Evolutionary conservation across 768 basidiomycete genomes (phyloP).

Genomic region (Leccinum subgranulosum): DNA sequence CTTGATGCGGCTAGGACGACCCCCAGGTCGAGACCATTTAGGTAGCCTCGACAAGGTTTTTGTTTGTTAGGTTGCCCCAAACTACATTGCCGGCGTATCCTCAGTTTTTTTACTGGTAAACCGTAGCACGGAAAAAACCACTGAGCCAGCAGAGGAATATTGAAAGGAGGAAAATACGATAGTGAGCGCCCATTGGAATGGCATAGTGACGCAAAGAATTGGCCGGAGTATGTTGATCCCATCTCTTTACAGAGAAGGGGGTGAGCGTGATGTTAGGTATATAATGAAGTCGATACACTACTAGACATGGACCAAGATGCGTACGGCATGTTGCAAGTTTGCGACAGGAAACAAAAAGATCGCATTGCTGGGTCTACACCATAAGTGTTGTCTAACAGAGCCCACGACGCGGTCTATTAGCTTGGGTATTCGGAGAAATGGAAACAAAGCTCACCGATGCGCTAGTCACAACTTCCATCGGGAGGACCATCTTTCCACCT

Average conservation of each 20-base stretch:
- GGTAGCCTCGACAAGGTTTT: neutral
- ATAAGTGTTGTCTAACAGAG: neutral
- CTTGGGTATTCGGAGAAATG: neutral
- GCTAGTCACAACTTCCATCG: constrained; percentile 85
- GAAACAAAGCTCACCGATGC: constrained; percentile 6
- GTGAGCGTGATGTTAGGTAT: neutral
- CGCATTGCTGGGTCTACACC: neutral
- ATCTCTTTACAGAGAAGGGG: neutral
- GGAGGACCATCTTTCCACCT: constrained; percentile 89
- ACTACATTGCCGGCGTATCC: neutral
- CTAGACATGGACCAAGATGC: neutral
- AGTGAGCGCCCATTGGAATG: neutral
- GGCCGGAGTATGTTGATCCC: neutral
- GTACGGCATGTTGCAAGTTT: neutral
- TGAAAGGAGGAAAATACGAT: neutral
- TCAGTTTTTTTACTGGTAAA: neutral
- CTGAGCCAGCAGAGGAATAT: neutral
- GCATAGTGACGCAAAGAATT: neutral
- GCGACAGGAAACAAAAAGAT: neutral
- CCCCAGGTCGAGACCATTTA: neutral
- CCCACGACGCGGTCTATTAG: neutral
- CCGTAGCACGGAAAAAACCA: no score
- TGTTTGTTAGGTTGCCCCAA: neutral
- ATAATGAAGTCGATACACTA: neutral
- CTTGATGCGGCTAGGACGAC: neutral